Evolutionary conservation across 208 protist species (phyloP), one percentile per base, ranked within the genome.

Genomic region (Acanthamoeba quina): DNA sequence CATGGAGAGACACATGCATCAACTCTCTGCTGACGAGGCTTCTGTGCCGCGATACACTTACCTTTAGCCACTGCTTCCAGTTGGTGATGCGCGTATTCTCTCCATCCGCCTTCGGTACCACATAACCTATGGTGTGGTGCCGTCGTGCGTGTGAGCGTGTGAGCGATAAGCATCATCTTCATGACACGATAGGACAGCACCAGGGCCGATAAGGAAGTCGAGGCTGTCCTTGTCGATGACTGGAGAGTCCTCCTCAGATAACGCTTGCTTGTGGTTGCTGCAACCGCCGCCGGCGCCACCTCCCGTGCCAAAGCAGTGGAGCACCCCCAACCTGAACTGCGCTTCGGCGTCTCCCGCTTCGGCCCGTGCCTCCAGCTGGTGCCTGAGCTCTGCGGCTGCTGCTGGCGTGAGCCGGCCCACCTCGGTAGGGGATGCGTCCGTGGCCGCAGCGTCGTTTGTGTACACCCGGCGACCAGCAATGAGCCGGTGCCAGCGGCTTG

Each of bases 21-120:
- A 64, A 15, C 13, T 3, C 15, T 64, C 9, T 29, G 29, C n/a
- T n/a, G 66, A 29, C n/a, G 34, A 76, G 34, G 34, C 68, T 10
- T 15, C 72, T 31, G 37, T 15, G 56, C 24, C 80, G 29, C 7
- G 29, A 11, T 66, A 15, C 47, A 62, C 10, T 15, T 26, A 90
- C 83, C 83, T 90, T 90, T 5, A 90, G 83, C 83, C 83, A 90
- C 15, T 90, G 24, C 26, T 44, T n/a, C 83, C 83, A 90, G 56
- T 90, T 72, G 29, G 54, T 90, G 47, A 90, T 90, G 11, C 62
- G 83, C 17, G 26, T 90, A n/a, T 68, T 90, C 37, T 90, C 83
- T 15, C 83, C 44, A 7, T 68, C 83, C 19, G 29, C 13, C 29
- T 90, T 90, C 29, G 83, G 83, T 52, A 90, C 58, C 56, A 90